Percentiles rank a stretch among this genome's conserved stretches.
These are phyloP conservation scores for Kalaharituber pfeilii DNA, from an alignment of 2,329 filamentous ascomycete species.

Conservation along the genomic window DNA sequence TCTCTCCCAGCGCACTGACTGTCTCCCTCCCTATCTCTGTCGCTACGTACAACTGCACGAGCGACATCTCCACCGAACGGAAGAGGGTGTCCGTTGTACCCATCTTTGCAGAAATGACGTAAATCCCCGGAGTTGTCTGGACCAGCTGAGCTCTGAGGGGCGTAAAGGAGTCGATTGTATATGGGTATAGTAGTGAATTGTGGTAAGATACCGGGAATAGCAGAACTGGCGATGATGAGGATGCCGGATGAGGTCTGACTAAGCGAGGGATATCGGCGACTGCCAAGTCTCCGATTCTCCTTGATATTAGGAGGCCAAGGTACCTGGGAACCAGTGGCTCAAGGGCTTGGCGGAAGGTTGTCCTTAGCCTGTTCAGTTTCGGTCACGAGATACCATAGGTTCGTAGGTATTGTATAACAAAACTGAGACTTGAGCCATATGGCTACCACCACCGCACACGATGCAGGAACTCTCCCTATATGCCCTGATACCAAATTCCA, in stretches of 20 bases:
- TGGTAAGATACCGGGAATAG: not conserved
- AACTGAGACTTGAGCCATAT: no score
- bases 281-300: no score
- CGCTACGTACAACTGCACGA: conserved; percentile 98
- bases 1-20: conserved; percentile 86
- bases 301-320: no score
- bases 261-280: no score
- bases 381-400: no score
- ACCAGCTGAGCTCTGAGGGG: not conserved
- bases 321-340: no score
- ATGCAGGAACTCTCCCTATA: conserved; percentile 18
- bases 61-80: conserved; percentile 99
- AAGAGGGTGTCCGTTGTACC: conserved; percentile 80
- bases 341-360: no score
- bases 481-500: conserved; percentile 10
- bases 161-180: not conserved
- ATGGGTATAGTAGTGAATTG: not conserved
- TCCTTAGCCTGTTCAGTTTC: no score
- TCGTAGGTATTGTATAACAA: no score
- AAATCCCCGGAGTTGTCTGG: not conserved
- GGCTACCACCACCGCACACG: not conserved
- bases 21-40: conserved; percentile 98
- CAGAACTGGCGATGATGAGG: not conserved
- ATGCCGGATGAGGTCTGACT: no score
- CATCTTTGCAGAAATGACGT: conserved; percentile 31